Evolutionary conservation across 2,329 filamentous ascomycete genomes (phyloP), one percentile per base, ranked within the genome.

Genomic region (Phyllosticta citriasiana): DNA sequence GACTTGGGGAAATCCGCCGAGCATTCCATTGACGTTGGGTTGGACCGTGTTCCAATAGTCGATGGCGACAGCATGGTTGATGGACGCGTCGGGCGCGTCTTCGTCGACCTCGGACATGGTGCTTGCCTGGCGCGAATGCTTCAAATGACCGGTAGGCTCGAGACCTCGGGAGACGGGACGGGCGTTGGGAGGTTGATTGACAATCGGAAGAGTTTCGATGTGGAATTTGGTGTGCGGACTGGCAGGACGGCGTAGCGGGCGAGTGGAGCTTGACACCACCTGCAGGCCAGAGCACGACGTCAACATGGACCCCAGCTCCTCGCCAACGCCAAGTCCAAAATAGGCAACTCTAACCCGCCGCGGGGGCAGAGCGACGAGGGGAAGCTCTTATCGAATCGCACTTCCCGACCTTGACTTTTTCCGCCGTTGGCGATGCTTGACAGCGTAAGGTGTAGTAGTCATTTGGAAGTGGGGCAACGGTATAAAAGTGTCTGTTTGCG

Each of bases 1-100:
- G 69, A 89, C 81, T 71, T 85, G 80, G 1, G 83, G 83, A 78
- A 73, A 92, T 62, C 82, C 89, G 64, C 90, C 91, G 1, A 96
- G 86, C 87, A 94, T 92, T 69, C 90, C 89, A 67, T 88, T 82
- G 64, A 83, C 80, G 63, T 81, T 79, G 10, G 81, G 75, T 47
- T 78, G 74, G 62, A 82, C 77, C 47, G 69, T 68, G 63, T 77
- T 76, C 82, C 81, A 84, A 74, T 84, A 82, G 59, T 67, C 67
- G 55, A 80, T 68, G 27, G 78, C 76, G 25, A 72, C 72, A 50
- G 69, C 65, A 64, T 76, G 71, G 68, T 79, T 68, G 68, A 80
- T 80, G 19, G 73, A 70, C 57, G 77, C 74, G 66, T 80, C 78
- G 40, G 72, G 69, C 22, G 65, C 66, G 58, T 59, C 50, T 57